Evolutionary conservation across 208 protist genomes (phyloP).

Genomic region (Acanthamoeba royreba): DNA sequence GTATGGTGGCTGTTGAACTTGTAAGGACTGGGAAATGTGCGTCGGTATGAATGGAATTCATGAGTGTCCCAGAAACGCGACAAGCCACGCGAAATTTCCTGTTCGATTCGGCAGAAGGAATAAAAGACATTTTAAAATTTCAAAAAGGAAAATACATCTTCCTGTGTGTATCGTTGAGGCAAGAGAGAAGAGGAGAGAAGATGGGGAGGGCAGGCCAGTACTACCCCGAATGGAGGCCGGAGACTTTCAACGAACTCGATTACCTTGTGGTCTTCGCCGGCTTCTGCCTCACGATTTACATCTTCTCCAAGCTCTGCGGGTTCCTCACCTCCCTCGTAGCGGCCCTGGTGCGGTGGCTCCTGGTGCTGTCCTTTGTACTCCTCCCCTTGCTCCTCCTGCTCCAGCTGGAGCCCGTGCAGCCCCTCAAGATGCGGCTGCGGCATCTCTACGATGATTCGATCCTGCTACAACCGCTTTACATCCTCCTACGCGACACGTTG

Average conservation of each 20-base stretch:
- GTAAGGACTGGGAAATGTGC: too few species aligned
- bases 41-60: too few species aligned
- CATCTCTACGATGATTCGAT: neutral
- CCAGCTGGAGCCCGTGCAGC: neutral
- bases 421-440: neutral
- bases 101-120: too few species aligned
- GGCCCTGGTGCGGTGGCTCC: neutral
- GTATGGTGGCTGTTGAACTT: too few species aligned
- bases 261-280: neutral
- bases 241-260: neutral
- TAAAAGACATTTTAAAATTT: too few species aligned
- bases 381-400: neutral
- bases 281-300: neutral
- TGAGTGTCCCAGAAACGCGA: too few species aligned
- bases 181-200: too few species aligned
- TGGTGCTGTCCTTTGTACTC: neutral
- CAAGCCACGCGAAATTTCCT: too few species aligned
- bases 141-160: too few species aligned
- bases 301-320: neutral
- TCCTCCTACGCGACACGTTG: neutral
- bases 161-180: too few species aligned
- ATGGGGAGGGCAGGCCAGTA: too few species aligned
- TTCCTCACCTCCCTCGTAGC: neutral
- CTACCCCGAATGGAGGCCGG: neutral
- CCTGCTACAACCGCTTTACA: neutral